Conservation (phyloP, 2,329 filamentous ascomycete genomes). For the Fusarium buharicum region DNA sequence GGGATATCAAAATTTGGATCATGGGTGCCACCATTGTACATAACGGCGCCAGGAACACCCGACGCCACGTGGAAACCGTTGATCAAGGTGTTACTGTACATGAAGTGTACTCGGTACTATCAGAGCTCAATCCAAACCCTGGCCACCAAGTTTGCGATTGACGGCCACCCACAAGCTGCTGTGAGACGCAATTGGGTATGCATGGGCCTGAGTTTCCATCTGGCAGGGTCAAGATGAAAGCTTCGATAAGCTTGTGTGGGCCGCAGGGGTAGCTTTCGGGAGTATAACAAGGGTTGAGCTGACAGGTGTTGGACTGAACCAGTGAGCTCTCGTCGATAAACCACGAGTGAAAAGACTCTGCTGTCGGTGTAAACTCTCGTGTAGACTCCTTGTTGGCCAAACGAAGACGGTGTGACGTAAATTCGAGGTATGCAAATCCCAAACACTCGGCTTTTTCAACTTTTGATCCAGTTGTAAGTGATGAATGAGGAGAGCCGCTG, state of each 20-base stretch:
- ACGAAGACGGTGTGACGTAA: constrained; percentile 37
- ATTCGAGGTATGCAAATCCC: not conserved
- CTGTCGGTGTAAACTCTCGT: constrained; percentile 27
- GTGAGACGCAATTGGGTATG: constrained; percentile 35
- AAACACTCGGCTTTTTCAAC: not conserved
- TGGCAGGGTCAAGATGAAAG: constrained; percentile 32
- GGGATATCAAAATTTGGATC: constrained; percentile 29
- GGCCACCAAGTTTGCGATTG: constrained; percentile 9
- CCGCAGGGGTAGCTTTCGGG: constrained; percentile 33
- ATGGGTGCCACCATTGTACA: constrained; percentile 32
- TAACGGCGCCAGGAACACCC: constrained; percentile 30
- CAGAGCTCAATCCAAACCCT: constrained; percentile 11
- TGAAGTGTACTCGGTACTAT: constrained; percentile 16
- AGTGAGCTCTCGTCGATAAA: constrained; percentile 39
- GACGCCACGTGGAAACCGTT: constrained; percentile 42
- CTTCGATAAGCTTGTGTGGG: constrained; percentile 38
- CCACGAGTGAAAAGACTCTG: constrained; percentile 32
- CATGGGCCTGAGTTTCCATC: constrained; percentile 21
- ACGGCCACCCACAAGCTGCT: constrained; percentile 22
- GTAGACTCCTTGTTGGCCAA: constrained; percentile 1
- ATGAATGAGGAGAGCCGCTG: not conserved
- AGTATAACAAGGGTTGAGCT: constrained; percentile 22
- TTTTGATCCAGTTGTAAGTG: not conserved
- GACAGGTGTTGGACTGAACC: constrained; percentile 29
- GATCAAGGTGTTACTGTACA: constrained; percentile 32